phyloP scores from a whole-genome alignment of 805 yeast genomes.

The Candida khao-thaluensis region DNA sequence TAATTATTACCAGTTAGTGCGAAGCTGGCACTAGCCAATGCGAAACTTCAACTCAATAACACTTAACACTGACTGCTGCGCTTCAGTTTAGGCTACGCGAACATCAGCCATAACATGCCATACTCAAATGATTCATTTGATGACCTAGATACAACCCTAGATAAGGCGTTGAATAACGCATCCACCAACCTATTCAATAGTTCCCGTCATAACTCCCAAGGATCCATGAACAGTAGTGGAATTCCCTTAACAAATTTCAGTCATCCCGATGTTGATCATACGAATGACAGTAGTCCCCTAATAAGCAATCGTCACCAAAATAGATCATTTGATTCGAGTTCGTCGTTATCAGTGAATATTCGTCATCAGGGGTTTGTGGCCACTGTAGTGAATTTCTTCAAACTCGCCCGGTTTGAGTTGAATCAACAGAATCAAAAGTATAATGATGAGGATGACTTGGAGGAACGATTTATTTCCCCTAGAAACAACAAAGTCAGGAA shows the following conservation, averaged over 20 bases:
- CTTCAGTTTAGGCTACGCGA: too few relatives aligned
- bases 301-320: constrained; percentile 18
- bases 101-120: too few relatives aligned
- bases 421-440: constrained; percentile 20
- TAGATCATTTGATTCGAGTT: constrained; percentile 22
- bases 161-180: constrained; percentile 58
- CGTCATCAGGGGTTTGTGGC: constrained; percentile 7
- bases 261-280: constrained; percentile 12
- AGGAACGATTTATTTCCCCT: constrained; percentile 43
- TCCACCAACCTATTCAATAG: constrained; percentile 39
- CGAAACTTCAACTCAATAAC: too few relatives aligned
- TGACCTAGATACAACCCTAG: constrained; percentile 62
- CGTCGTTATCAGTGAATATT: constrained; percentile 10
- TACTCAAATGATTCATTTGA: constrained; percentile 44
- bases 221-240: constrained; percentile 20
- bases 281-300: constrained; percentile 30
- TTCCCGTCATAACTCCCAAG: constrained; percentile 23
- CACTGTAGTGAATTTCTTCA: constrained; percentile 19
- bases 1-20: too few relatives aligned
- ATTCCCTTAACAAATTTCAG: constrained; percentile 30
- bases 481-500: constrained; percentile 25
- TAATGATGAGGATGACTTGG: constrained; percentile 6
- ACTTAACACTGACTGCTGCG: too few relatives aligned
- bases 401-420: constrained; percentile 26
- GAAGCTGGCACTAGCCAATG: too few relatives aligned